Base-by-base conservation (phyloP, 345 rosid genomes). In the Pseudoturritis turrita region DNA sequence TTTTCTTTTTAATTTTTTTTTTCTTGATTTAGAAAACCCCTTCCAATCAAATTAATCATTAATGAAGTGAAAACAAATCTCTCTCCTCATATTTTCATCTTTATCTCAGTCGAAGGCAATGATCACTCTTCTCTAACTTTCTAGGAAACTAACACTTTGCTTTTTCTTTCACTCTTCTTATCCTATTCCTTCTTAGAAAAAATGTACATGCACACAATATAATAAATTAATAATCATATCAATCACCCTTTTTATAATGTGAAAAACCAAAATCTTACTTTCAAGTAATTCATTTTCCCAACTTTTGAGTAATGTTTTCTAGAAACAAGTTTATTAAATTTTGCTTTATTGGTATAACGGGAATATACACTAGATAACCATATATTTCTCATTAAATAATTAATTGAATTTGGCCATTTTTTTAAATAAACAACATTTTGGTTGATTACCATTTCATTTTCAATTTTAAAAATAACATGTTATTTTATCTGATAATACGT, bases 101-200 rank as follows among this genome's bases (percentile, higher is more conserved):
- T 44, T 68, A 62, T 37, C 49, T 13, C 78, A 75, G 79, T 50
- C 69, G 43, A 61, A 75, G 50, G 70, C 79, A 75, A 75, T 75
- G 64, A 75, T 62, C 37, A 75, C 70, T 52, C 51, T 68, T 75
- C 69, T 75, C 74, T 68, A 75, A 68, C 78, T 75, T 75, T 60
- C 74, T 75, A 75, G 74, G 78, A 75, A 75, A 68, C 78, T 43
- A 62, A 75, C 74, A 75, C 74, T 75, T 61, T 68, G 65, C 63
- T 75, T 68, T 75, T 68, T 44, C 65, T 61, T 53, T 68, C 65
- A 44, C 74, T 62, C 58, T 60, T 67, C 36, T 59, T 17, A 28
- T 50, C 45, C 46, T 72, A 1, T 72, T 72, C 63, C 28, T 62
- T 53, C 70, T 25, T 55, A 66, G 71, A 56, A 65, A 65, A 51